Evolutionary conservation across 176 grass and related monocot species (phyloP).

Genomic region (Dactylis glomerata): DNA sequence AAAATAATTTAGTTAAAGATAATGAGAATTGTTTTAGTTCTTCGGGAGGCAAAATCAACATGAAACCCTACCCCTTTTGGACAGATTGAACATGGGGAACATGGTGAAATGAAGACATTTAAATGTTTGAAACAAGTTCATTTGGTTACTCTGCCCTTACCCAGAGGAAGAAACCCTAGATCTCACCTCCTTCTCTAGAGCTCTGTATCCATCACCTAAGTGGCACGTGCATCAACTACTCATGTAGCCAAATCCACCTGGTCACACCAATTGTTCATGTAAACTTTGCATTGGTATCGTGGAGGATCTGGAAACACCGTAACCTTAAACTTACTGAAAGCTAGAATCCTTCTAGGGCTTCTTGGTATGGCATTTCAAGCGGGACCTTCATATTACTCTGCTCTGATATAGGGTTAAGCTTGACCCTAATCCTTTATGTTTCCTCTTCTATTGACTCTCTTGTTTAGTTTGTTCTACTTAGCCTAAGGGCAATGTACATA

Average conservation of each 20-base stretch:
- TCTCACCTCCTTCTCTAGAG: not conserved
- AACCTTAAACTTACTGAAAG: not conserved
- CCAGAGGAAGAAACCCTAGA: not conserved
- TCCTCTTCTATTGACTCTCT: not conserved
- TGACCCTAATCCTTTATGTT: too few relatives aligned
- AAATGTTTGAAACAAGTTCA: too few relatives aligned
- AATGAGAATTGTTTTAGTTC: not conserved
- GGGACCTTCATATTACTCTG: not conserved
- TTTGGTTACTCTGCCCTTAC: too few relatives aligned
- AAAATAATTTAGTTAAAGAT: not conserved
- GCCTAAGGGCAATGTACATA: not conserved
- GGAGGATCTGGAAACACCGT: not conserved
- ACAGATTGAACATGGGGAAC: too few relatives aligned
- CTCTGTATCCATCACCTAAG: not conserved
- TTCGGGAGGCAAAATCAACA: not conserved
- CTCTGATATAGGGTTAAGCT: too few relatives aligned
- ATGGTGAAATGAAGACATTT: too few relatives aligned
- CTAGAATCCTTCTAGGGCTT: not conserved
- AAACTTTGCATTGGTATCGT: not conserved
- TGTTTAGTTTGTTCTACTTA: not conserved
- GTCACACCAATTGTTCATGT: not conserved
- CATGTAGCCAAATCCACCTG: not conserved
- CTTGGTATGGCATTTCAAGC: not conserved
- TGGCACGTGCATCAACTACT: too few relatives aligned
- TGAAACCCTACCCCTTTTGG: not conserved